Conservation (phyloP, 495 filamentous ascomycete species). For the Penicillium desertorum region DNA sequence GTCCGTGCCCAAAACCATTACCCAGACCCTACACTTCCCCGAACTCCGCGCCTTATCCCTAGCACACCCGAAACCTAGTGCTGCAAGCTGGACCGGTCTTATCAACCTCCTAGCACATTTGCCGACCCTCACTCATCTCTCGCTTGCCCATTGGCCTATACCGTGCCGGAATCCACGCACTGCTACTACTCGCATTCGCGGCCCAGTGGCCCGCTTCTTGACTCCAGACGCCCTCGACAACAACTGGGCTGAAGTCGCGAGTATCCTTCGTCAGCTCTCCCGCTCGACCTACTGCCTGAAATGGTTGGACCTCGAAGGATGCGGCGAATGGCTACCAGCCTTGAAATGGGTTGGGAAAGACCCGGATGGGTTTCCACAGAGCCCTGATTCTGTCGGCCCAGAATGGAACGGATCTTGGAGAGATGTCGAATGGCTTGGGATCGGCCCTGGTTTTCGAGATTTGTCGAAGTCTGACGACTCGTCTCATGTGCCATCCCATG, state of each 20-base stretch:
- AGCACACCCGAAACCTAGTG: conserved; percentile 39
- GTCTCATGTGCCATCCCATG: conserved; percentile 6
- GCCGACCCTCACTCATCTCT: conserved; percentile 70
- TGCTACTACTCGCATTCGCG: conserved; percentile 42
- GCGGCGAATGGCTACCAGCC: conserved; percentile 66
- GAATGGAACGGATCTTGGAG: conserved; percentile 55
- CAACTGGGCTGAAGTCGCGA: conserved; percentile 69
- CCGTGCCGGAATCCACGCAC: conserved; percentile 66
- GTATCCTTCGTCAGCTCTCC: conserved; percentile 67
- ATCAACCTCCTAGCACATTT: conserved; percentile 61
- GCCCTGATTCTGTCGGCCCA: conserved; percentile 31
- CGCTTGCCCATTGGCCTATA: conserved; percentile 75
- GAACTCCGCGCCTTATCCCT: conserved; percentile 55
- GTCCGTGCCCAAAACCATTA: conserved; percentile 43
- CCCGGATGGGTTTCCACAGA: conserved; percentile 30
- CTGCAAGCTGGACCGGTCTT: conserved; percentile 66
- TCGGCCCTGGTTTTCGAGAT: conserved; percentile 50
- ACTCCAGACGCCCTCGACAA: conserved; percentile 45
- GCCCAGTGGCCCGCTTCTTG: conserved; percentile 41
- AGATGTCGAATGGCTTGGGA: conserved; percentile 46
- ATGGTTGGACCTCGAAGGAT: conserved; percentile 81
- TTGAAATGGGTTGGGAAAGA: conserved; percentile 49
- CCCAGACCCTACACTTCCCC: conserved; percentile 44
- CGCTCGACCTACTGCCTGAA: conserved; percentile 66
- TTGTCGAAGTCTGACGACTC: conserved; percentile 6